Conservation (phyloP, 2,329 filamentous ascomycete species). For the Diaporthe aspalathi region DNA sequence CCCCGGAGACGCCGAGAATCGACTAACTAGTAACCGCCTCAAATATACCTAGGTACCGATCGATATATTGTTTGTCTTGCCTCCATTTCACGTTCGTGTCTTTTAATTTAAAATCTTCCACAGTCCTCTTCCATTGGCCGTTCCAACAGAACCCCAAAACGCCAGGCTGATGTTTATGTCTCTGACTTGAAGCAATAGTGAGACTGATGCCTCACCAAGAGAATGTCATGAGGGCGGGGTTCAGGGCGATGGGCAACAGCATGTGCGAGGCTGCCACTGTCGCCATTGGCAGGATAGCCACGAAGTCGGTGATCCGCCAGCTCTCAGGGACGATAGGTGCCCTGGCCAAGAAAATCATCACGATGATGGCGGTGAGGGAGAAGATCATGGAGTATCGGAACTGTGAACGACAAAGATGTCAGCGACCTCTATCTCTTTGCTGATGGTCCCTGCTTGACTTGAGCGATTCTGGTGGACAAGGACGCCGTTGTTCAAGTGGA, state of each 20-base stretch:
- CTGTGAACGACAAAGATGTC: conserved; percentile 44
- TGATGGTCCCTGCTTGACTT: background rate
- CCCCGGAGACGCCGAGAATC: background rate
- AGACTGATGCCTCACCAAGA: conserved; percentile 76
- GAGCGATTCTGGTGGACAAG: background rate
- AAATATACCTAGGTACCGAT: too few relatives aligned
- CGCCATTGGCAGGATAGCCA: conserved; percentile 81
- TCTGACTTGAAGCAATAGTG: background rate
- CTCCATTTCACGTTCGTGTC: background rate
- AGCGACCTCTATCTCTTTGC: background rate
- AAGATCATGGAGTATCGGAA: conserved; percentile 81
- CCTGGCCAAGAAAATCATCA: conserved; percentile 73
- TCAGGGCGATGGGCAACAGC: conserved; percentile 77
- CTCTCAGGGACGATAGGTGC: conserved; percentile 72
- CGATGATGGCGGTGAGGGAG: conserved; percentile 65
- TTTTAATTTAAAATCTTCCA: background rate
- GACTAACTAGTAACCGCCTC: too few relatives aligned
- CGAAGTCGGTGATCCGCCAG: conserved; percentile 77
- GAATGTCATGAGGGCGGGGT: conserved; percentile 84
- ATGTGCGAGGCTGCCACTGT: conserved; percentile 77
- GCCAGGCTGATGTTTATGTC: background rate
- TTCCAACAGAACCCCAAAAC: background rate
- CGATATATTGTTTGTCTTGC: background rate
- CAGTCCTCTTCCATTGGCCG: too few relatives aligned
- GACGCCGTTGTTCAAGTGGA: background rate